Base-by-base conservation (phyloP, 768 basidiomycete genomes). In the Kwoniella pini region DNA sequence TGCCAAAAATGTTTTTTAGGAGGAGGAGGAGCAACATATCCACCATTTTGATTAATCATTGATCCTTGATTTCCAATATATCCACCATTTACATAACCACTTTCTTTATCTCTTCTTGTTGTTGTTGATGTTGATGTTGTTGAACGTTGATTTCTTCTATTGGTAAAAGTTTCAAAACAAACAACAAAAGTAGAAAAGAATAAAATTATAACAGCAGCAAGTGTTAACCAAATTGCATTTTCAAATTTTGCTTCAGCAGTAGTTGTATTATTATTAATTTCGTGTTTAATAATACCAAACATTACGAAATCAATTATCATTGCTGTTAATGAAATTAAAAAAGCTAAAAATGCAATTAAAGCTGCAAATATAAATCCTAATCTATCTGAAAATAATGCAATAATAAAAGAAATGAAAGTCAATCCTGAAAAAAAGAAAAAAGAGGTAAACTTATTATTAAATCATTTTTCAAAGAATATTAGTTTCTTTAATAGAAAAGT, bases 121-220 rank as follows among this genome's bases (percentile, higher is more conserved):
- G 22, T n/a, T n/a, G n/a, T n/a, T n/a, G n/a, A n/a, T n/a, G n/a
- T n/a, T n/a, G n/a, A n/a, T n/a, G n/a, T n/a, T n/a, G n/a, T n/a
- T n/a, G n/a, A n/a, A n/a, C n/a, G n/a, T n/a, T n/a, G 30, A 7
- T 40, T 59, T 50, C 59, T 22, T 42, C 59, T 24, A 24, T 51
- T n/a, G 11, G 59, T 61, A 42, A 51, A 61, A 13, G 51, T 54
- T 31, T 53, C 51, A 39, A 61, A 61, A 27, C 59, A 61, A 10
- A 61, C 59, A 11, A 91, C 87, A 77, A 91, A 95, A 12, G 91
- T 90, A 44, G 89, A 88, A 78, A 96, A 88, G 83, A 93, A 91
- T 42, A 97, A 82, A 19, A 93, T 81, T 17, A 94, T 24, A 84
- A 88, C 92, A 0, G 91, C 90, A 1, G 85, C 88, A 31, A 97